Evolutionary conservation across 2,329 filamentous ascomycete species (phyloP), one percentile per base, ranked within the genome.

Genomic region (Diaporthe amygdali): DNA sequence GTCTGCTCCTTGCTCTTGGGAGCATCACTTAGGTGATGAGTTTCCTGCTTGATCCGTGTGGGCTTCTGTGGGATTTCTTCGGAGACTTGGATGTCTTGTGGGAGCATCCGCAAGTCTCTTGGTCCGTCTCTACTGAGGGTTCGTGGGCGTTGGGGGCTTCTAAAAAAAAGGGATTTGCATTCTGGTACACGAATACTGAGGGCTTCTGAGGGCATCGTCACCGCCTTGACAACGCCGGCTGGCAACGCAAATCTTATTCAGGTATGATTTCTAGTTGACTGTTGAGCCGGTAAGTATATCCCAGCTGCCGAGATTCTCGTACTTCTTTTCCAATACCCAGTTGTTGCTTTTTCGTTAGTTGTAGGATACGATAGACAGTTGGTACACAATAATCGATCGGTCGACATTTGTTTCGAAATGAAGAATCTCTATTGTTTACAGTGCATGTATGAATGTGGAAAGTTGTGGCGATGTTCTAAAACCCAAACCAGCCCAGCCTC

Each of bases 1-100:
- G 71, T 70, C 59, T 71, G 78, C 78, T 79, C 77, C 77, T 78
- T 77, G 77, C 76, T 77, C 77, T 77, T 78, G 69, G 66, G 68
- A 55, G 68, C 68, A 74, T 71, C 34, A 71, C 56, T 68, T 54
- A 68, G 67, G 74, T 73, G 75, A 74, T 76, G 75, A 74, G 76
- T 77, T 77, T 73, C 74, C 74, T 74, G 52, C 66, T 68, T 68
- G 66, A 70, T 73, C 68, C 51, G n/a, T 75, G 75, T 72, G 74
- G 75, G 74, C 71, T 74, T 68, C 74, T 72, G 75, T 73, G 75
- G 75, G 75, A 68, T 51, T 69, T 74, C 69, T 69, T 32, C 41
- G 68, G 70, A 66, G 66, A 64, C 51, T 34, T 25, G 44, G 73
- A 73, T 69, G 73, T 73, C 63, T 44, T 41, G 39, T 47, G 71